Base-by-base conservation (phyloP, 139 green algal species). In the Tetratostichococcus sp. region DNA sequence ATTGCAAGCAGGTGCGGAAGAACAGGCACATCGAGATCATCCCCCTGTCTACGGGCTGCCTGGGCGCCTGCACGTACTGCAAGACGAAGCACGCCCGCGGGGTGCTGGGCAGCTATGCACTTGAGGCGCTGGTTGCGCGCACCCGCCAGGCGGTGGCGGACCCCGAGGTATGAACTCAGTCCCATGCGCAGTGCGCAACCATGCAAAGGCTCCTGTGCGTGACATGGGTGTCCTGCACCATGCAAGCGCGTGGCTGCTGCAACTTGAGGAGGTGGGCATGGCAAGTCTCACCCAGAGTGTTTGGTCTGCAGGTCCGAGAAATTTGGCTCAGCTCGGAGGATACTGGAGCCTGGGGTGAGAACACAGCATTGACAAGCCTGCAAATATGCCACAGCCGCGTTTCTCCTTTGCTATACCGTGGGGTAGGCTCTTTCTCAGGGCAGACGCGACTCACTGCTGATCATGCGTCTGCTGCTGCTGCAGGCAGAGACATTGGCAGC, bases 61-160 rank as follows among this genome's bases (percentile, higher is more conserved):
- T 98, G 39, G 94, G 94, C 28, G 78, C 83, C 8, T 98, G 94
- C 85, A 98, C 94, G 33, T 98, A 98, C 85, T 98, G 94, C 93
- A 98, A 98, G 84, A 98, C 94, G 26, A 97, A 97, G 77, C 93
- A 98, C 78, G 93, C 93, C 6, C 79, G 93, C 0, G 94, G 94
- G 19, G 79, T 95, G 31, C 88, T 97, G 62, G 90, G 91, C 74
- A 86, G 73, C 73, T 95, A 96, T 75, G 82, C 84, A 71, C 80
- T 76, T 8, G 75, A 82, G 14, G 88, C 79, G 3, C 79, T 97
- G 35, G 87, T 91, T 22, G 75, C 68, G 14, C 75, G 77, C 0
- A 86, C 90, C 33, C 50, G 79, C 6, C 39, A 76, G 67, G 90
- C 87, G n/a, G 86, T 86, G 32, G 77, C 75, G 35, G 92, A 96